Conservation (phyloP, 345 rosid genomes). For the Toxicodendron radicans region DNA sequence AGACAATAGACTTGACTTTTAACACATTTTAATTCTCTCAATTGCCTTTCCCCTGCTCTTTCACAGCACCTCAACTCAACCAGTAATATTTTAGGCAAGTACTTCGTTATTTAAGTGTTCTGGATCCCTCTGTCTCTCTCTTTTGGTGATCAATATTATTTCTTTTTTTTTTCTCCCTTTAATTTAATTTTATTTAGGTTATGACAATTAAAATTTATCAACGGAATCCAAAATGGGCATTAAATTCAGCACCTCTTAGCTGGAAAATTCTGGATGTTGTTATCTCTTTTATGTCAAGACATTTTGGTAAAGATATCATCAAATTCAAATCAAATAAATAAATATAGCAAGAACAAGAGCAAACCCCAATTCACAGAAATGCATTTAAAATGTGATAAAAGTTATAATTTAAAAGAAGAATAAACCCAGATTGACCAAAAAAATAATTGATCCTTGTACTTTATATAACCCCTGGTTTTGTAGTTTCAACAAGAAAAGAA, state of each 20-base stretch:
- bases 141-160: too few species aligned
- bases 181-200: background rate
- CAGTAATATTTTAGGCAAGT: background rate
- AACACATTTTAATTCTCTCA: background rate
- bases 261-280: background rate
- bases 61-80: background rate
- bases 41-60: background rate
- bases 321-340: too few species aligned
- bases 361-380: background rate
- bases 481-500: too few species aligned
- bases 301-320: too few species aligned
- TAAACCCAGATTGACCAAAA: too few species aligned
- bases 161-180: too few species aligned
- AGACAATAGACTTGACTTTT: background rate
- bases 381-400: slow-evolving; percentile 13
- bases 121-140: too few species aligned
- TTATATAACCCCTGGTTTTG: too few species aligned
- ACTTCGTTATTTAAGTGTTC: background rate
- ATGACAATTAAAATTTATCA: slow-evolving; percentile 1
- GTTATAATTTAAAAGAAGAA: too few species aligned
- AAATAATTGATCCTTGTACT: too few species aligned
- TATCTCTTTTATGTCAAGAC: too few species aligned
- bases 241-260: background rate
- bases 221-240: slow-evolving; percentile 5
- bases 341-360: background rate